A percentile compares a stretch with the other conserved stretches of the same genome.
Evolutionary conservation across 2,329 filamentous ascomycete species (phyloP).

Genomic region (Diatrype stigma): DNA sequence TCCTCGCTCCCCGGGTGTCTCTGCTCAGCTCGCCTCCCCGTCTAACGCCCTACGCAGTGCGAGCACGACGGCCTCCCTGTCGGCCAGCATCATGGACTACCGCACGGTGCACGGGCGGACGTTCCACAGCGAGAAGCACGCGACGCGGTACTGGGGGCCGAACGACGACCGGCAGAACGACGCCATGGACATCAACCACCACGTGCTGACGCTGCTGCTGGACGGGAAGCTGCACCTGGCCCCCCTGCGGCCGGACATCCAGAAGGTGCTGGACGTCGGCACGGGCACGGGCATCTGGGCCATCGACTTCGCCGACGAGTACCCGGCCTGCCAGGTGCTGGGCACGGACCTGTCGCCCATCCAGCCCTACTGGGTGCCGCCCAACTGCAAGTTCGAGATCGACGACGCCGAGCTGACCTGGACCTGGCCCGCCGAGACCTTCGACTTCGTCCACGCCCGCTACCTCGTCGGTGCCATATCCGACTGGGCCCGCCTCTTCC

Average conservation of each 20-base stretch:
- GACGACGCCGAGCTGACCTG: constrained; percentile 51
- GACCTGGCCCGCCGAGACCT: constrained; percentile 36
- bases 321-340: constrained; percentile 14
- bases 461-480: constrained; percentile 41
- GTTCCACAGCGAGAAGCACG: constrained; percentile 1
- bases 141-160: constrained; percentile 1
- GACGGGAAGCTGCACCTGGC: constrained; percentile 12
- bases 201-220: background rate
- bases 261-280: constrained; percentile 24
- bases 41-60: background rate
- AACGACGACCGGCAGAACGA: constrained; percentile 1
- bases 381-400: constrained; percentile 49
- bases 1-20: too few species aligned
- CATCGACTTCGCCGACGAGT: constrained; percentile 24
- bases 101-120: constrained; percentile 1
- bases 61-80: constrained; percentile 1
- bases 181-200: background rate
- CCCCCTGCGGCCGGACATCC: constrained; percentile 13
- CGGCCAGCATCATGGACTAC: constrained; percentile 2
- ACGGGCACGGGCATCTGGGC: constrained; percentile 42
- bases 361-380: constrained; percentile 34
- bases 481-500: constrained; percentile 26
- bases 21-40: too few species aligned
- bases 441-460: constrained; percentile 48
- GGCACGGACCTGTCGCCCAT: constrained; percentile 21